Evolutionary conservation across 78 protist genomes (phyloP).

Genomic region (Mastigamoeba balamuthi): DNA sequence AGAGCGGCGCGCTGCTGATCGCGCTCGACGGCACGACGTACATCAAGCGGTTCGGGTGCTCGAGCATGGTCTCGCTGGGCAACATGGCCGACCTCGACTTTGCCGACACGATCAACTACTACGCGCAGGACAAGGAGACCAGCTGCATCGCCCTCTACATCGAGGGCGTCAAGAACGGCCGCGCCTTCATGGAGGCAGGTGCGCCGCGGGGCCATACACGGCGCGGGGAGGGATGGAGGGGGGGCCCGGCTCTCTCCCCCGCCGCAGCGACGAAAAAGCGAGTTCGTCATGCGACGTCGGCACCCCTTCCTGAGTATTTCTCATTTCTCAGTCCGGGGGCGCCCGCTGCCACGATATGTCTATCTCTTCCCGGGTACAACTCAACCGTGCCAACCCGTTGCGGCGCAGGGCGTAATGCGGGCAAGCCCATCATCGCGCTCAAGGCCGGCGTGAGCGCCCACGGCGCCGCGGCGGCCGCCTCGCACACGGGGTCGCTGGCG

Average conservation of each 20-base stretch:
- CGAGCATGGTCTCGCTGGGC: neutral
- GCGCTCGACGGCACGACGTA: neutral
- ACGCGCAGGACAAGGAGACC: neutral
- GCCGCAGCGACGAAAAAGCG: too few species aligned
- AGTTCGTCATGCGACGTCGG: too few species aligned
- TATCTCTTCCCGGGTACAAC: too few species aligned
- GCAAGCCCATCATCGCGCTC: neutral
- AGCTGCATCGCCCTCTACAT: neutral
- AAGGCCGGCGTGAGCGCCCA: neutral
- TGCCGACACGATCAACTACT: neutral
- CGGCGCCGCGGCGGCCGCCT: neutral
- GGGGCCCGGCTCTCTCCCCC: too few species aligned
- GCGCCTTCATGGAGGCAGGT: neutral
- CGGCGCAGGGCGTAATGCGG: neutral
- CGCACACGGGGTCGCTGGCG: neutral
- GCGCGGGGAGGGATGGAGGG: too few species aligned
- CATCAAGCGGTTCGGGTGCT: neutral
- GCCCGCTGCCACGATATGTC: too few species aligned
- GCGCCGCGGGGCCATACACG: too few species aligned
- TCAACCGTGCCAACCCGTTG: too few species aligned
- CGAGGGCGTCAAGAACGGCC: neutral
- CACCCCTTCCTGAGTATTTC: too few species aligned
- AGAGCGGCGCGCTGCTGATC: neutral
- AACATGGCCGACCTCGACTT: neutral
- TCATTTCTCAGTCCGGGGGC: too few species aligned